phyloP scores from a whole-genome alignment of 164 flowering plant species.

The Platanus orientalis region DNA sequence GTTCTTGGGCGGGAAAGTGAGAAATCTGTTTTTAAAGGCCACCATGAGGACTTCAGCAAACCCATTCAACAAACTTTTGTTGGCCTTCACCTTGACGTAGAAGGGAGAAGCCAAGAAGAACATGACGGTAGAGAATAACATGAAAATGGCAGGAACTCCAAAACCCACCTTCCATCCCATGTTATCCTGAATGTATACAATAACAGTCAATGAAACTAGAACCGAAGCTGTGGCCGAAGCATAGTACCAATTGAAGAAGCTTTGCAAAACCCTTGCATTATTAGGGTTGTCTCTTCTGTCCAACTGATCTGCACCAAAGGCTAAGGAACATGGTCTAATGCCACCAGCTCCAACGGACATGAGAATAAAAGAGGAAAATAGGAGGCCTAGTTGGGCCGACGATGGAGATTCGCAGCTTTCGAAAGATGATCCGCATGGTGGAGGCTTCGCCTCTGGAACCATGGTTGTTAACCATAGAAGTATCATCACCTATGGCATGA shows the following conservation, averaged over 20 bases:
- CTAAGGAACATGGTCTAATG: conserved; percentile 56
- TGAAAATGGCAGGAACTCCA: conserved; percentile 57
- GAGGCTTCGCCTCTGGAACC: conserved; percentile 45
- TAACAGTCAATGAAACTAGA: conserved; percentile 44
- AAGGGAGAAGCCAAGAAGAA: conserved; percentile 46
- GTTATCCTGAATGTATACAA: conserved; percentile 66
- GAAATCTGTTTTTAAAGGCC: conserved; percentile 41
- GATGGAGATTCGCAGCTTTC: conserved; percentile 35
- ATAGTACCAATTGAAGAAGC: conserved; percentile 66
- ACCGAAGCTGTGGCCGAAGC: conserved; percentile 40
- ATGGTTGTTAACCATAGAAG: conserved; percentile 64
- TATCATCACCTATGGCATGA: conserved; percentile 56
- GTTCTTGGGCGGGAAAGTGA: conserved; percentile 23
- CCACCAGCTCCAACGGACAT: conserved; percentile 75
- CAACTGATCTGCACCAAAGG: conserved; percentile 91
- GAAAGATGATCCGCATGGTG: conserved; percentile 21
- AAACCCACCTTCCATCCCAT: too few relatives aligned
- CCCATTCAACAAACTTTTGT: conserved; percentile 43
- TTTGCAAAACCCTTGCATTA: conserved; percentile 41
- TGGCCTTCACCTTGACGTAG: conserved; percentile 37
- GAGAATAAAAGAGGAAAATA: conserved; percentile 38
- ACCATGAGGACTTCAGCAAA: conserved; percentile 48
- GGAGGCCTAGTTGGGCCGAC: conserved; percentile 30
- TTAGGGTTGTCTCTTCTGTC: conserved; percentile 36
- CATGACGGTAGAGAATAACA: conserved; percentile 37